Base-by-base conservation (phyloP, 2,329 filamentous ascomycete species). In the Alternaria consortialis region DNA sequence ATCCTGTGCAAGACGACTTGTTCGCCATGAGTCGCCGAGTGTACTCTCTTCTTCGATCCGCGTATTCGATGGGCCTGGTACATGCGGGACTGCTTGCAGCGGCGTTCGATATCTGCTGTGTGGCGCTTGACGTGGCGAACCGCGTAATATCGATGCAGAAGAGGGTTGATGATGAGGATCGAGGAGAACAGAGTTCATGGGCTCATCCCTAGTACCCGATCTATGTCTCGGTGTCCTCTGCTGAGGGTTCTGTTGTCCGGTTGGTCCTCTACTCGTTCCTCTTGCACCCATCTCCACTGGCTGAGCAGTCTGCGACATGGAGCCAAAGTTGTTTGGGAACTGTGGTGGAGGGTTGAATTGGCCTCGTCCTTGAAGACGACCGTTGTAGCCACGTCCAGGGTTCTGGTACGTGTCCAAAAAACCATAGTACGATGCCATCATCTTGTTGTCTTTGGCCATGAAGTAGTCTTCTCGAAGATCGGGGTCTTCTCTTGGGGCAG, bases 391-490 rank as follows among this genome's bases (percentile, higher is more conserved):
- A 57, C 84, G 84, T 48, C 77, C 67, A 12, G 77, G 66, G 36
- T 60, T 76, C 58, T 61, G 81, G 68, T 99, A 99, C 69, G 97
- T 94, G 74, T 97, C 93, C 60, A 97, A 83, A 77, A 99, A 99
- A 2, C 94, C 93, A 72, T 95, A 94, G 76, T 97, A 95, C 0
- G 94, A 98, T 15, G 93, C 92, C n/a, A 95, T 90, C 92, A 99
- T 97, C 81, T 99, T 99, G 64, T 94, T 92, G 73, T 99, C 94
- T 74, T 97, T 97, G 9, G 93, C 93, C 23, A 92, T 89, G 74
- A 95, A 98, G 77, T 98, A 98, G 69, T 97, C 94, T 60, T 95
- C 92, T 11, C 95, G 88, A 9, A 93, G 86, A 74, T 77, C 77
- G 7, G 64, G 59, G 40, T 93, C 91, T n/a, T 84, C 65, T 70